Conservation (phyloP, 23 red algal species). For the Gracilaria caudata region DNA sequence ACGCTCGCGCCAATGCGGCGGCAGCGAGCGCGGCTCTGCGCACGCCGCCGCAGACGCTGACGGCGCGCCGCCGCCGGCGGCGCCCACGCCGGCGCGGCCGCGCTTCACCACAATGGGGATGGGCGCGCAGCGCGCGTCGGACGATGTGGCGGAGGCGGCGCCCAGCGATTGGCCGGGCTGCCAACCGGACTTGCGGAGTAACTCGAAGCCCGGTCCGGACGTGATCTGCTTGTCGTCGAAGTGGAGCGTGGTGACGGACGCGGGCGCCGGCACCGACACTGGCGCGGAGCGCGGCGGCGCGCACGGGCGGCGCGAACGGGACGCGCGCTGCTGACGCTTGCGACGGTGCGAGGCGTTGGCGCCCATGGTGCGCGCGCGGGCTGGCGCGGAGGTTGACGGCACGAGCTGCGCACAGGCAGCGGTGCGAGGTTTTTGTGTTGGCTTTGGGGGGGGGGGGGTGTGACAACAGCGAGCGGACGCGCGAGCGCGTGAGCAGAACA, state of each 20-base stretch:
- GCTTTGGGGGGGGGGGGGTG: neutral
- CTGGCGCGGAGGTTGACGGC: neutral
- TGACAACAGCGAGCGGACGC: neutral
- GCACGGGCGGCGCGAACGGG: neutral
- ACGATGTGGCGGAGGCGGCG: neutral
- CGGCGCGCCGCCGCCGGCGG: neutral
- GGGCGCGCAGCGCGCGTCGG: neutral
- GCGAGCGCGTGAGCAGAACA: neutral
- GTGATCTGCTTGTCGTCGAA: constrained; percentile 38
- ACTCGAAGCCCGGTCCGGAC: constrained; percentile 46
- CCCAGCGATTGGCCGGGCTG: constrained; percentile 43
- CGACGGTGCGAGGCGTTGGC: constrained; percentile 37
- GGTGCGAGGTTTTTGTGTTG: no score
- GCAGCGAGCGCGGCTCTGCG: neutral
- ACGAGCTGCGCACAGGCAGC: neutral
- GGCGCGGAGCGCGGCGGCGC: neutral
- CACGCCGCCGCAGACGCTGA: neutral
- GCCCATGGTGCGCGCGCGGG: constrained; percentile 36
- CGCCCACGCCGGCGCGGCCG: constrained; percentile 50
- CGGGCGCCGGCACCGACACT: neutral
- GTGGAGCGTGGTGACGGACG: constrained; percentile 30
- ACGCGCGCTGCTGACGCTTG: neutral
- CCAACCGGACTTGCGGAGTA: constrained; percentile 53
- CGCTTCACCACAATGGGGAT: constrained; percentile 37
- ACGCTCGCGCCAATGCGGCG: neutral